These are phyloP conservation scores for Fusarium subtropicale DNA, from an alignment of 2,329 filamentous ascomycete genomes.

Conservation along the genomic window DNA sequence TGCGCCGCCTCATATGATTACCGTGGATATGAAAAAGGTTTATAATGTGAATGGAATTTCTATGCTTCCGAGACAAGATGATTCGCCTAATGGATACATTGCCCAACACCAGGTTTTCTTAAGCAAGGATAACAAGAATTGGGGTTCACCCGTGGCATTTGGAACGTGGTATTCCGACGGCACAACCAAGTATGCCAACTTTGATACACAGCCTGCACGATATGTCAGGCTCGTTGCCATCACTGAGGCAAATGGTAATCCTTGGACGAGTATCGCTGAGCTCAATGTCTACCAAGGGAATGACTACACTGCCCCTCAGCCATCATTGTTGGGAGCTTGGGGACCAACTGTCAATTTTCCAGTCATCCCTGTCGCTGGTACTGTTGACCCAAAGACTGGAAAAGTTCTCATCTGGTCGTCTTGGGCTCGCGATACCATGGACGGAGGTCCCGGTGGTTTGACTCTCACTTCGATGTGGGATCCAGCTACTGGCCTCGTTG, in stretches of 20 bases:
- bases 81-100: constrained; percentile 15
- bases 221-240: constrained; percentile 21
- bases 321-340: constrained; percentile 5
- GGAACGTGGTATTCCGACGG: constrained; percentile 31
- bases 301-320: not conserved
- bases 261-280: constrained; percentile 30
- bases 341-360: constrained; percentile 34
- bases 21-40: constrained; percentile 25
- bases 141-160: constrained; percentile 25
- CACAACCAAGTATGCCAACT: constrained; percentile 31
- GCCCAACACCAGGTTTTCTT: constrained; percentile 13
- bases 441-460: constrained; percentile 3
- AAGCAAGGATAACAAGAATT: constrained; percentile 22
- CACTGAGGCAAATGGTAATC: constrained; percentile 6
- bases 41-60: constrained; percentile 29
- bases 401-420: constrained; percentile 33
- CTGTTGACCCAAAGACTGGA: constrained; percentile 16
- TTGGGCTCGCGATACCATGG: constrained; percentile 24
- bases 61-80: constrained; percentile 33
- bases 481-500: constrained; percentile 19
- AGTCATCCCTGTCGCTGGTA: constrained; percentile 30
- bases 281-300: constrained; percentile 27
- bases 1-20: constrained; percentile 29
- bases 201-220: constrained; percentile 23
- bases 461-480: constrained; percentile 31